These are phyloP conservation scores for Diutina sp. DNA, from an alignment of 1,139 yeast genomes.

Conservation along the genomic window DNA sequence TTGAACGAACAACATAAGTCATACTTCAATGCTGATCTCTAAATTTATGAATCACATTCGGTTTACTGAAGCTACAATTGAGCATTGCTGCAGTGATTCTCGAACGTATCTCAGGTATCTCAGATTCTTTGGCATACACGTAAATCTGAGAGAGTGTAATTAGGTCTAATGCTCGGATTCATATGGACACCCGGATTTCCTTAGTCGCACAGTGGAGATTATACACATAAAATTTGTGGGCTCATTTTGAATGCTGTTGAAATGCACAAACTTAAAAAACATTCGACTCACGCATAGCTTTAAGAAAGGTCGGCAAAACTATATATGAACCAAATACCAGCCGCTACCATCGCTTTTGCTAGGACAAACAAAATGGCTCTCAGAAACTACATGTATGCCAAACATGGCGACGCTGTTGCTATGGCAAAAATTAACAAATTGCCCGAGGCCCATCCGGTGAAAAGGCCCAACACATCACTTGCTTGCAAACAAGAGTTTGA, in stretches of 20 bases:
- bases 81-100: no score
- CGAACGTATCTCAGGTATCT: no score
- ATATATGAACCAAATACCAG: neutral
- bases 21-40: neutral
- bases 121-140: no score
- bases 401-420: slow-evolving; percentile 15
- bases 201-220: neutral
- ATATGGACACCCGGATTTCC: neutral
- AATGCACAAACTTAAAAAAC: neutral
- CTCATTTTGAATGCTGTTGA: neutral
- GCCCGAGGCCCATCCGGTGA: neutral
- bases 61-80: no score
- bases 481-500: neutral
- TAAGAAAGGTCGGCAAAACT: neutral
- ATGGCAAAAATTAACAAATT: slow-evolving; percentile 13
- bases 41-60: no score
- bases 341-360: no score
- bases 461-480: neutral
- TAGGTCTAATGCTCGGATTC: neutral
- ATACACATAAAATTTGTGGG: neutral
- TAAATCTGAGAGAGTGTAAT: neutral
- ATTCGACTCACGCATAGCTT: neutral
- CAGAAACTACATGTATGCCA: slow-evolving; percentile 30
- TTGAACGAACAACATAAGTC: neutral
- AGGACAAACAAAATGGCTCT: slow-evolving; percentile 18